These are phyloP conservation scores for Malus asiatica DNA, from an alignment of 306 rosid genomes.

Conservation along the genomic window DNA sequence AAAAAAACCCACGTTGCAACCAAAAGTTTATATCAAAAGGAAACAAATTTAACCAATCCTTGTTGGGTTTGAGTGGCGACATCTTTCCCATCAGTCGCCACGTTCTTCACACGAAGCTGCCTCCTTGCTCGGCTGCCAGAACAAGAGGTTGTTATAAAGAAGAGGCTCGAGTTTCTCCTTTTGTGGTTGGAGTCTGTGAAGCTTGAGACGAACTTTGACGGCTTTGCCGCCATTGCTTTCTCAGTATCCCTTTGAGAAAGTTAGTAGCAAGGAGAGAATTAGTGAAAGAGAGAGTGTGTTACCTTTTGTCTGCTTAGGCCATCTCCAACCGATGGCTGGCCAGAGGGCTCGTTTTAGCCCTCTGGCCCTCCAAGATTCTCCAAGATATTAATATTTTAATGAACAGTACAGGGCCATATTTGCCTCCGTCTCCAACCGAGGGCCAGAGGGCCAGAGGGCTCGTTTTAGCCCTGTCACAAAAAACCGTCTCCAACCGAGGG, in stretches of 20 bases:
- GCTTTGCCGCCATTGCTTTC: constrained; percentile 51
- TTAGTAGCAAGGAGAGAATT: not conserved
- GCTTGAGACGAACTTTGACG: constrained; percentile 28
- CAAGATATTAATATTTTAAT: no score
- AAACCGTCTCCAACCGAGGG: no score
- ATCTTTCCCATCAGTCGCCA: constrained; percentile 36
- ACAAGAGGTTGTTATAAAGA: constrained; percentile 23
- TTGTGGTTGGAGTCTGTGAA: constrained; percentile 24
- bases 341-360: no score
- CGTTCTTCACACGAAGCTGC: constrained; percentile 36
- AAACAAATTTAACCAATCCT: constrained; percentile 23
- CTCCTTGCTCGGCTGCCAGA: constrained; percentile 20
- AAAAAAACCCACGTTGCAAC: not conserved
- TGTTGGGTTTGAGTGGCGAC: constrained; percentile 11
- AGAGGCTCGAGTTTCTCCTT: constrained; percentile 20
- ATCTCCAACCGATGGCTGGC: no score
- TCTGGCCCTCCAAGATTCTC: no score
- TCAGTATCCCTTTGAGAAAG: not conserved
- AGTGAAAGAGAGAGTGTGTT: constrained; percentile 30
- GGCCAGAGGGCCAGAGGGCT: no score
- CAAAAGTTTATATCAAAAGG: not conserved
- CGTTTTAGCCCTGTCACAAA: no score
- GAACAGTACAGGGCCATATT: no score
- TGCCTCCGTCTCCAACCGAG: no score
- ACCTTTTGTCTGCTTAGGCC: constrained; percentile 26